Conservation (phyloP, 768 basidiomycete species). For the Lactifluus rugatus region DNA sequence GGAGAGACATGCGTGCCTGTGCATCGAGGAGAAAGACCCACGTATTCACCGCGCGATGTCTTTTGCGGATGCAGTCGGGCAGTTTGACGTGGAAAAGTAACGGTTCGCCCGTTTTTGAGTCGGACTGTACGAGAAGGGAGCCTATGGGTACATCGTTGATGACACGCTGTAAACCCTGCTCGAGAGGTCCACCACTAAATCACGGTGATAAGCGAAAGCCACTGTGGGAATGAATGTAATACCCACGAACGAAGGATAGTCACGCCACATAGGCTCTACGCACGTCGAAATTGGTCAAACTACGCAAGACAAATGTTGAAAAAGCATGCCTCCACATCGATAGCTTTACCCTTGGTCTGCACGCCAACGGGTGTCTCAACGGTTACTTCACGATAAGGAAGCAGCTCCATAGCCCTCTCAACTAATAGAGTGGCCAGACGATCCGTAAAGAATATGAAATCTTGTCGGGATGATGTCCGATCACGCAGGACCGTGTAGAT, state of each 20-base stretch:
- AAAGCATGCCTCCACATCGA: constrained; percentile 46
- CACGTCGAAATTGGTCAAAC: not conserved
- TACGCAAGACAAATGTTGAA: not conserved
- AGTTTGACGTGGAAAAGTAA: constrained; percentile 74
- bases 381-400: constrained; percentile 57
- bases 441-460: constrained; percentile 91
- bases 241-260: constrained; percentile 81
- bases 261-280: constrained; percentile 74
- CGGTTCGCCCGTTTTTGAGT: constrained; percentile 77
- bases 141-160: constrained; percentile 81
- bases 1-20: constrained; percentile 40
- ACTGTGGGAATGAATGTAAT: not conserved
- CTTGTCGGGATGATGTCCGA: constrained; percentile 56
- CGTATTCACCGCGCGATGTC: constrained; percentile 52
- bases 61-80: constrained; percentile 59
- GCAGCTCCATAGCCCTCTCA: constrained; percentile 71
- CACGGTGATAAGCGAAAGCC: not conserved
- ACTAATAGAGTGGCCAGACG: constrained; percentile 75
- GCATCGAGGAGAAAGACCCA: constrained; percentile 88
- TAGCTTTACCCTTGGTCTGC: constrained; percentile 47
- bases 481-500: constrained; percentile 84
- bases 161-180: constrained; percentile 83
- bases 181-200: constrained; percentile 75
- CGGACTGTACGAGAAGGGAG: constrained; percentile 84
- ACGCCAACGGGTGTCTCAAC: constrained; percentile 61